These are phyloP conservation scores for Backusella liffmaniae DNA, from an alignment of 192 early-diverging fungal genomes.

Conservation along the genomic window DNA sequence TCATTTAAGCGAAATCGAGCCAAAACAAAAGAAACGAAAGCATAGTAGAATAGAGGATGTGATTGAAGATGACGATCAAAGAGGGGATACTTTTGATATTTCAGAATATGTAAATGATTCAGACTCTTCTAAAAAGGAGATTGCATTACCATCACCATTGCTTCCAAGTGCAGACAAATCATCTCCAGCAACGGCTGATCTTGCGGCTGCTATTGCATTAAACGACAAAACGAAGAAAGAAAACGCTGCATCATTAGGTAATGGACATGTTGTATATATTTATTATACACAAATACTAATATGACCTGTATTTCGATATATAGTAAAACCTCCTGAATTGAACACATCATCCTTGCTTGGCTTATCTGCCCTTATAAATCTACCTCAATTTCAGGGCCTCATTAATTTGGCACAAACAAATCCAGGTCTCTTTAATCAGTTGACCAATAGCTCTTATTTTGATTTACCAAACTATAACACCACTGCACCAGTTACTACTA, in stretches of 20 bases:
- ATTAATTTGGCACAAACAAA: constrained; percentile 18
- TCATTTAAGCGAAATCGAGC: background rate
- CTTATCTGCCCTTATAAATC: background rate
- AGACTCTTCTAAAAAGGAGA: background rate
- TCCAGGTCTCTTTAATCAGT: constrained; percentile 20
- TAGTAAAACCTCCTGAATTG: background rate
- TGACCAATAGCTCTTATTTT: constrained; percentile 11
- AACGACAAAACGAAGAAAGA: constrained; percentile 23
- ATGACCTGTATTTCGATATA: background rate
- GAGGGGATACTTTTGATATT: constrained; percentile 3
- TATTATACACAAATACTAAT: background rate
- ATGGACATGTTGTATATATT: background rate
- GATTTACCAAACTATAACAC: constrained; percentile 1
- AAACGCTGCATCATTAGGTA: constrained; percentile 7
- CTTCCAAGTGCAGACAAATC: constrained; percentile 6
- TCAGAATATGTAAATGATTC: constrained; percentile 11
- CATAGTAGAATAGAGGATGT: constrained; percentile 16
- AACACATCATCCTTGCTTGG: background rate
- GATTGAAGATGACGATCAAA: constrained; percentile 23
- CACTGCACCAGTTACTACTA: background rate
- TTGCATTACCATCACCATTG: constrained; percentile 8
- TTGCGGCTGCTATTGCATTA: constrained; percentile 25
- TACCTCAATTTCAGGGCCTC: constrained; percentile 18
- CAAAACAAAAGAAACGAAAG: background rate
- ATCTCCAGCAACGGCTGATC: constrained; percentile 10